A percentile compares a stretch with the other conserved stretches of the same genome.
These are phyloP conservation scores for Penicillium pancosmium DNA, from an alignment of 495 filamentous ascomycete species.

Conservation along the genomic window DNA sequence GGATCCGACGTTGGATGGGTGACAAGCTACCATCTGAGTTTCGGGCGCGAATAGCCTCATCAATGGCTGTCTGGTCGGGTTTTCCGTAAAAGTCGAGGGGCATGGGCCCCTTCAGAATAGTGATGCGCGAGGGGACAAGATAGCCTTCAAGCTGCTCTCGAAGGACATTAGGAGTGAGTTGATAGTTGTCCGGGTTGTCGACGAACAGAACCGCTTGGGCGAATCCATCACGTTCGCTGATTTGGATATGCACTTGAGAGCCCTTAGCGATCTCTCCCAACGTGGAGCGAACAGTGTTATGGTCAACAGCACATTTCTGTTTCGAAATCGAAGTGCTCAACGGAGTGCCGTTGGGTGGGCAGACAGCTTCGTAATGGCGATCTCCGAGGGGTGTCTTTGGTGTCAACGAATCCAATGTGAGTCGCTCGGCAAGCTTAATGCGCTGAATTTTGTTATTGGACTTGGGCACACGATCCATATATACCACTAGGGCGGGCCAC, in stretches of 20 bases:
- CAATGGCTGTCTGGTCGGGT: conserved; percentile 29
- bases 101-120: conserved; percentile 25
- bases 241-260: conserved; percentile 14
- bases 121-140: conserved; percentile 34
- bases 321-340: conserved; percentile 27
- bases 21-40: conserved; percentile 18
- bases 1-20: conserved; percentile 30
- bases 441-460: conserved; percentile 49
- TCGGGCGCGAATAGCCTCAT: conserved; percentile 19
- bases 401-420: conserved; percentile 32
- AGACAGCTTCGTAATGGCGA: conserved; percentile 38
- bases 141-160: conserved; percentile 29
- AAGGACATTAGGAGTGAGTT: conserved; percentile 14
- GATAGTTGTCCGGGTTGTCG: conserved; percentile 3
- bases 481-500: conserved; percentile 43
- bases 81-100: conserved; percentile 26
- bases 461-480: conserved; percentile 46
- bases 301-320: conserved; percentile 17
- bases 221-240: conserved; percentile 21
- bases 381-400: conserved; percentile 28
- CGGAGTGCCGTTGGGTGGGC: conserved; percentile 37
- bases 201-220: conserved; percentile 22
- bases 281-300: conserved; percentile 7
- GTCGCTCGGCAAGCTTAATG: conserved; percentile 40
- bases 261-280: conserved; percentile 2